Evolutionary conservation across 106 monocot species (phyloP).

Genomic region (Allium cepa): DNA sequence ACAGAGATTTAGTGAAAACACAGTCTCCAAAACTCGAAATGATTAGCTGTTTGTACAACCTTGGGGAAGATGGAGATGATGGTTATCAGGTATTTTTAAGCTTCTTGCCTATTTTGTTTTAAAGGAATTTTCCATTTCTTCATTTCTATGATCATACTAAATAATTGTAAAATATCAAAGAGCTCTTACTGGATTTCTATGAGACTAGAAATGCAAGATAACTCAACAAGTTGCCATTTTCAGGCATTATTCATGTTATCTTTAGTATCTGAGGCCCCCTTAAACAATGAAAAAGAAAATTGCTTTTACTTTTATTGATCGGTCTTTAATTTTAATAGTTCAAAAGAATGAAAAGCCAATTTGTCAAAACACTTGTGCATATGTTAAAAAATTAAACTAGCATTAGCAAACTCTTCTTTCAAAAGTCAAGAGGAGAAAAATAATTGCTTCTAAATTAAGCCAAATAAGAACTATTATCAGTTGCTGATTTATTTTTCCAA

Average conservation of each 20-base stretch:
- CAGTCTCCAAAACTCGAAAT: slow-evolving; percentile 73
- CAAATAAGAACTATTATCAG: no score
- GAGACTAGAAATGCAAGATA: slow-evolving; percentile 38
- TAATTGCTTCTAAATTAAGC: no score
- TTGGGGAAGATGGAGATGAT: slow-evolving; percentile 53
- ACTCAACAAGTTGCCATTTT: slow-evolving; percentile 69
- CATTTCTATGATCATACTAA: neutral
- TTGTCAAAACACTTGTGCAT: no score
- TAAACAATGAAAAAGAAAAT: no score
- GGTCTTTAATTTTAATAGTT: no score
- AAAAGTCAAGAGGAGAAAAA: no score
- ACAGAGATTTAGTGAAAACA: slow-evolving; percentile 68
- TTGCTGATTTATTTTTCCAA: no score
- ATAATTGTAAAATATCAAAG: slow-evolving; percentile 29
- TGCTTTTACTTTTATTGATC: no score
- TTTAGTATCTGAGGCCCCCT: no score
- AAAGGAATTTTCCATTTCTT: neutral
- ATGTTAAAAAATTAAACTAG: no score
- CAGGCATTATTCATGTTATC: slow-evolving; percentile 32
- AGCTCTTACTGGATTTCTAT: slow-evolving; percentile 71
- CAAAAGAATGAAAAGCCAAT: no score
- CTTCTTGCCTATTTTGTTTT: neutral
- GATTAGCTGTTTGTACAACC: slow-evolving; percentile 65
- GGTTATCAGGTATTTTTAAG: slow-evolving; percentile 43
- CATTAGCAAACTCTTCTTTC: no score